Evolutionary conservation across 345 rosid species (phyloP), one percentile per base, ranked within the genome.

Genomic region (Eucalyptus sideroxylon): DNA sequence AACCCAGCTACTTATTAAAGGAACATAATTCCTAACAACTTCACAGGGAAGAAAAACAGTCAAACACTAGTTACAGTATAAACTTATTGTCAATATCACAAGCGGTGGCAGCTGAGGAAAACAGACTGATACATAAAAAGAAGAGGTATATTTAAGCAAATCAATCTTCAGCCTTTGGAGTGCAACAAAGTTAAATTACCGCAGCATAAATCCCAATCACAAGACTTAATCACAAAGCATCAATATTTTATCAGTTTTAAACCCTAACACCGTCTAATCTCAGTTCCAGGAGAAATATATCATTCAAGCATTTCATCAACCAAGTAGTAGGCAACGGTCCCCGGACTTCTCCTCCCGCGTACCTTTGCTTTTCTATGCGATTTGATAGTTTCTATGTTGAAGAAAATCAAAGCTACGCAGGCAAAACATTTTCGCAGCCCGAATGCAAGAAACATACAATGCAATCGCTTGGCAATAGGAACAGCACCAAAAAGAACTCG

Each of bases 271-370:
- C 0, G 47, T 77, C 47, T 77, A 77, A 37, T 40, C 16, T 21
- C 47, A 40, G 55, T 30, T 59, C 60, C 50, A 30, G 44, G 50
- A 87, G 50, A 37, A 31, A 40, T 37, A 45, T 47, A 88, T 90
- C 91, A 50, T 23, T 87, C 89, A 87, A 83, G 93, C 93, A 93
- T 94, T 93, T 47, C 77, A 88, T 91, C 96, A 86, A 94, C 92
- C 95, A 93, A 11, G 26, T 17, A 30, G 80, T 65, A 86, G 16
- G 62, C 90, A 69, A 77, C 47, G 13, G 47, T 77, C 47, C 47
- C 47, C 0, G 47, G 42, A 40, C 30, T 77, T 40, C 83, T 40
- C 47, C 85, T 40, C 47, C 85, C 2, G 7, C 47, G 8, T 77
- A 77, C 47, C 47, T 23, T 40, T 11, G 85, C 85, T 21, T 77